Percentiles rank a stretch among this genome's conserved stretches.
Evolutionary conservation across 495 filamentous ascomycete species (phyloP).

Genomic region (Apodospora peruviana): DNA sequence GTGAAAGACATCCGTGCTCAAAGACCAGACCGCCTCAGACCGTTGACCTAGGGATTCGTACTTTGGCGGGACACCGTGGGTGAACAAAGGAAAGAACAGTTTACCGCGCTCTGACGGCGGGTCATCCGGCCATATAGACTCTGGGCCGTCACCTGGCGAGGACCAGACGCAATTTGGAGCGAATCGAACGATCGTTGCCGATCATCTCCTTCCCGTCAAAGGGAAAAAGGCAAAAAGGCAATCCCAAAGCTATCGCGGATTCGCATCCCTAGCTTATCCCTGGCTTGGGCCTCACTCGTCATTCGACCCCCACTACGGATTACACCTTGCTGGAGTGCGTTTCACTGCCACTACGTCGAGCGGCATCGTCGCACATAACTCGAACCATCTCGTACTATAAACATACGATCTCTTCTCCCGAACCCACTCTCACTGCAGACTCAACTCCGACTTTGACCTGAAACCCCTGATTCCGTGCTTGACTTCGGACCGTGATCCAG

Average conservation of each 20-base stretch:
- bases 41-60: no score
- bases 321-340: constrained; percentile 11
- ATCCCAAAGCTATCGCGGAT: constrained; percentile 2
- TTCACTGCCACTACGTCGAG: constrained; percentile 17
- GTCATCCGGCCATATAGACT: no score
- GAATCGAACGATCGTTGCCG: constrained; percentile 17
- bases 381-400: constrained; percentile 21
- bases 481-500: not conserved
- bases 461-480: not conserved
- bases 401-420: constrained; percentile 19
- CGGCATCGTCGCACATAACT: constrained; percentile 10
- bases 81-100: not conserved
- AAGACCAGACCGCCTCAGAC: not conserved
- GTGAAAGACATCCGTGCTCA: not conserved
- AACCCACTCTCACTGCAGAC: not conserved
- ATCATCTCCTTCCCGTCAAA: constrained; percentile 6
- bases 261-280: constrained; percentile 1
- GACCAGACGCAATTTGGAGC: no score
- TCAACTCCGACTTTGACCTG: not conserved
- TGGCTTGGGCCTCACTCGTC: constrained; percentile 15
- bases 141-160: no score
- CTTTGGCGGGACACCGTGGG: no score
- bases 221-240: constrained; percentile 9
- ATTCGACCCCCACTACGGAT: constrained; percentile 17
- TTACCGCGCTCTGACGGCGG: not conserved